Percentiles rank a stretch among this genome's conserved stretches.
phyloP scores from a whole-genome alignment of 805 yeast species.

The Wickerhamomyces bovis region DNA sequence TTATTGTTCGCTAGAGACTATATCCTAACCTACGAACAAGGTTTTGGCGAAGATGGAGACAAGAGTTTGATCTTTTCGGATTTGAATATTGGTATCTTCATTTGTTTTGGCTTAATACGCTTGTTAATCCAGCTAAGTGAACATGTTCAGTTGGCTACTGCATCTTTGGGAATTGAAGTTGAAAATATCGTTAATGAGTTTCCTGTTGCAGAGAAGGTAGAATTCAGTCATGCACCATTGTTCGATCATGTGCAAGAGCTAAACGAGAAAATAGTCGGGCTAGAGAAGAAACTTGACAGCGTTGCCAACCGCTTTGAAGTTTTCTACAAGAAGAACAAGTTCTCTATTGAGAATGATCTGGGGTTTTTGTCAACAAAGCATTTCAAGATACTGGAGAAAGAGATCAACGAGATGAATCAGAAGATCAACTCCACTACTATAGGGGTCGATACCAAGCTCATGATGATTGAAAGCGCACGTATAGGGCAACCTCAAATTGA shows the following conservation, averaged over 20 bases:
- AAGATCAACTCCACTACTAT: slow-evolving; percentile 3
- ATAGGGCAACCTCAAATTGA: background rate
- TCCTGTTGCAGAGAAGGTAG: background rate
- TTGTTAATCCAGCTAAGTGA: slow-evolving; percentile 19
- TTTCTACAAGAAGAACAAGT: slow-evolving; percentile 13
- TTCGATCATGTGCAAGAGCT: background rate
- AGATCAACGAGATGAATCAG: slow-evolving; percentile 12
- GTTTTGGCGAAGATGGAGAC: slow-evolving; percentile 6
- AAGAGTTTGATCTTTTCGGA: slow-evolving; percentile 30
- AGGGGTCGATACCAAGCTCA: slow-evolving; percentile 6
- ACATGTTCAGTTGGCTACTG: slow-evolving; percentile 15
- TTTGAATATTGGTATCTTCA: slow-evolving; percentile 31
- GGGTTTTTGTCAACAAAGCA: slow-evolving; percentile 12
- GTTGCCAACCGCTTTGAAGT: slow-evolving; percentile 8
- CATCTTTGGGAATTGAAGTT: slow-evolving; percentile 11
- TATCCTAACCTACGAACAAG: slow-evolving; percentile 9
- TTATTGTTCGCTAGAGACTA: slow-evolving; percentile 28
- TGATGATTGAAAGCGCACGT: background rate
- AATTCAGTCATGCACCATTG: background rate
- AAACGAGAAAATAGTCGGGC: background rate
- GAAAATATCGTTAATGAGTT: slow-evolving; percentile 9
- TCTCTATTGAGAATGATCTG: slow-evolving; percentile 10
- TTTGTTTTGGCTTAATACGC: slow-evolving; percentile 29
- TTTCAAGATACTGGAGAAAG: slow-evolving; percentile 17
- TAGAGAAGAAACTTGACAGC: background rate